Conservation (phyloP, 306 rosid species). For the Ormosia emarginata region DNA sequence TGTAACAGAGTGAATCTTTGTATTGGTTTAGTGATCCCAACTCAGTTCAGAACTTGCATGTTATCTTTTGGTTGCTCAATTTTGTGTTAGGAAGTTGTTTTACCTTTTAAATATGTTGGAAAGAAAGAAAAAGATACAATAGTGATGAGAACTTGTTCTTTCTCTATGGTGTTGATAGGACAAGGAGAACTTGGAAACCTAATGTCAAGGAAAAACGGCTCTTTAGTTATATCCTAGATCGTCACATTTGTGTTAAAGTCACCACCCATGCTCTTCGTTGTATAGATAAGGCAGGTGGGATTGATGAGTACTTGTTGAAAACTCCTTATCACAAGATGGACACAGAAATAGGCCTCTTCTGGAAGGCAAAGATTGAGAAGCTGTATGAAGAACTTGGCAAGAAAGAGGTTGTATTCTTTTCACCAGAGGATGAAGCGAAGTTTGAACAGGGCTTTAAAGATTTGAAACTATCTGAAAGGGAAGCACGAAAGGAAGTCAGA, state of each 20-base stretch:
- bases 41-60: background rate
- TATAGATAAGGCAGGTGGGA: constrained; percentile 93
- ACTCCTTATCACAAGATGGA: constrained; percentile 94
- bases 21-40: background rate
- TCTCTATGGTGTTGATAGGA: constrained; percentile 45
- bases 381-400: constrained; percentile 66
- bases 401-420: constrained; percentile 62
- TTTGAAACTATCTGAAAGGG: constrained; percentile 58
- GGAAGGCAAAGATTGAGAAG: constrained; percentile 89
- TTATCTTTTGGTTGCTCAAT: background rate
- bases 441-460: constrained; percentile 64
- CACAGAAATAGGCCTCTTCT: constrained; percentile 78
- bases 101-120: background rate
- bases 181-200: constrained; percentile 90
- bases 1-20: background rate
- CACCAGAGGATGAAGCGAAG: constrained; percentile 66
- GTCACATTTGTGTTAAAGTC: constrained; percentile 83
- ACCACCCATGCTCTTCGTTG: constrained; percentile 88
- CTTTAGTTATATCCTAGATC: constrained; percentile 83
- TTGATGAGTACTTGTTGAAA: constrained; percentile 86
- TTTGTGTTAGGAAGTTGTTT: constrained; percentile 13
- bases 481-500: constrained; percentile 29
- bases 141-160: constrained; percentile 18
- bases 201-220: constrained; percentile 91
- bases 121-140: background rate